Conservation (phyloP, 192 early-diverging fungal genomes). For the Geosiphon pyriformis region DNA sequence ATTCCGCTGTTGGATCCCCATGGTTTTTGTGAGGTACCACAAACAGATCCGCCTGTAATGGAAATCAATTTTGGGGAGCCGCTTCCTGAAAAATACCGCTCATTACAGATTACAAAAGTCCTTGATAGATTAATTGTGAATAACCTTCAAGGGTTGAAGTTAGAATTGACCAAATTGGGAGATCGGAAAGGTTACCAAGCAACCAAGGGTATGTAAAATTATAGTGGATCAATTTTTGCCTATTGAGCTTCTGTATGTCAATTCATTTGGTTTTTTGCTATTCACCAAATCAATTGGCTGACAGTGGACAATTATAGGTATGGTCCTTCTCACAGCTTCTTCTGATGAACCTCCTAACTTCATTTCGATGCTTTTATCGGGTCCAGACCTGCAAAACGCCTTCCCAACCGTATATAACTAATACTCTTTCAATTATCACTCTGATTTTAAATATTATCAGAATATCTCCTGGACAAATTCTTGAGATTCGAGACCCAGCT, state of each 20-base stretch:
- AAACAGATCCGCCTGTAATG: constrained; percentile 26
- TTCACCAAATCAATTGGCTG: neutral
- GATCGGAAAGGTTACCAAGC: constrained; percentile 27
- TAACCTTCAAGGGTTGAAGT: constrained; percentile 30
- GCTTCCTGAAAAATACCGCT: constrained; percentile 1
- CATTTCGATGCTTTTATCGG: too few relatives aligned
- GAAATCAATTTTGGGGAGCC: constrained; percentile 30
- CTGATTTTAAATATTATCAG: constrained; percentile 24
- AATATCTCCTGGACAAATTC: constrained; percentile 23
- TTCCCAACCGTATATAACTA: neutral
- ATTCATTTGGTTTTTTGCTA: neutral
- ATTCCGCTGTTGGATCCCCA: constrained; percentile 28
- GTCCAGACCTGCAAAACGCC: too few relatives aligned
- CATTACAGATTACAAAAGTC: constrained; percentile 25
- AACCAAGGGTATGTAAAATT: constrained; percentile 39
- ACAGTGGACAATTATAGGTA: constrained; percentile 20
- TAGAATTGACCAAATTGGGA: constrained; percentile 29
- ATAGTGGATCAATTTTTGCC: neutral
- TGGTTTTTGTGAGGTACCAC: constrained; percentile 44
- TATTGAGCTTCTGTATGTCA: neutral
- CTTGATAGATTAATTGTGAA: constrained; percentile 33
- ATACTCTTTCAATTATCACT: neutral
- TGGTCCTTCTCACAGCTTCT: neutral
- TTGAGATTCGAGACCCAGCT: constrained; percentile 22
- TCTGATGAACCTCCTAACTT: constrained; percentile 1